Evolutionary conservation across 2,329 filamentous ascomycete genomes (phyloP).

Genomic region (Zymoseptoria passerinii): DNA sequence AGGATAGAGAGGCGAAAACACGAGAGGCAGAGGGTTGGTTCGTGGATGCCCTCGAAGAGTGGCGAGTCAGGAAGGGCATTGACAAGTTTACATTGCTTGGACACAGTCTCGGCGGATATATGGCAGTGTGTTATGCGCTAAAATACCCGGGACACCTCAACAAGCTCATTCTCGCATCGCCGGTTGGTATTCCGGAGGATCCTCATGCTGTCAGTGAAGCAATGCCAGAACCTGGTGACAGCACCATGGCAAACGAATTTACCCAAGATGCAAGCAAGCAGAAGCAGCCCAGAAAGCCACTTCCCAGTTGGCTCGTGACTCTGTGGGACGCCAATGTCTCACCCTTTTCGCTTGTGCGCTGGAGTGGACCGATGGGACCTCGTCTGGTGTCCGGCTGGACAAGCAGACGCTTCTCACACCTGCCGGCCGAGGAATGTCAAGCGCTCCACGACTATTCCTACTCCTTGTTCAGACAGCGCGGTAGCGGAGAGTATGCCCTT

Average conservation of each 20-base stretch:
- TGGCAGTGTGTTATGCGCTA: slow-evolving; percentile 87
- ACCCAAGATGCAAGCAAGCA: slow-evolving; percentile 36
- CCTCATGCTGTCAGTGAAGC: slow-evolving; percentile 76
- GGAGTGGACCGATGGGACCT: slow-evolving; percentile 81
- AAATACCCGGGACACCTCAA: slow-evolving; percentile 94
- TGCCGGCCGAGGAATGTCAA: slow-evolving; percentile 70
- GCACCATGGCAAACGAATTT: slow-evolving; percentile 69
- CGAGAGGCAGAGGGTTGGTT: slow-evolving; percentile 92
- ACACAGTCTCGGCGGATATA: slow-evolving; percentile 89
- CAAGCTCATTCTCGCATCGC: slow-evolving; percentile 90
- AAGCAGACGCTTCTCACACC: slow-evolving; percentile 79
- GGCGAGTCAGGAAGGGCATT: slow-evolving; percentile 79
- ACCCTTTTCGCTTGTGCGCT: slow-evolving; percentile 82
- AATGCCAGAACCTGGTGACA: slow-evolving; percentile 68
- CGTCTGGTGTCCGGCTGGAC: slow-evolving; percentile 94
- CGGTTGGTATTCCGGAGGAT: slow-evolving; percentile 89
- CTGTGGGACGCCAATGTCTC: slow-evolving; percentile 97
- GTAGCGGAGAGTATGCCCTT: slow-evolving; percentile 87
- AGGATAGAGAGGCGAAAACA: slow-evolving; percentile 71
- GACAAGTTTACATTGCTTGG: slow-evolving; percentile 90
- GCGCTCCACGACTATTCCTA: slow-evolving; percentile 91
- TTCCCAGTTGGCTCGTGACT: slow-evolving; percentile 82
- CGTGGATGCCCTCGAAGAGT: slow-evolving; percentile 90
- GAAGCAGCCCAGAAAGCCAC: slow-evolving; percentile 47
- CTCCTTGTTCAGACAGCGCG: slow-evolving; percentile 82